These are phyloP conservation scores for Lentinus tigrinus DNA, from an alignment of 768 basidiomycete genomes.

Conservation along the genomic window DNA sequence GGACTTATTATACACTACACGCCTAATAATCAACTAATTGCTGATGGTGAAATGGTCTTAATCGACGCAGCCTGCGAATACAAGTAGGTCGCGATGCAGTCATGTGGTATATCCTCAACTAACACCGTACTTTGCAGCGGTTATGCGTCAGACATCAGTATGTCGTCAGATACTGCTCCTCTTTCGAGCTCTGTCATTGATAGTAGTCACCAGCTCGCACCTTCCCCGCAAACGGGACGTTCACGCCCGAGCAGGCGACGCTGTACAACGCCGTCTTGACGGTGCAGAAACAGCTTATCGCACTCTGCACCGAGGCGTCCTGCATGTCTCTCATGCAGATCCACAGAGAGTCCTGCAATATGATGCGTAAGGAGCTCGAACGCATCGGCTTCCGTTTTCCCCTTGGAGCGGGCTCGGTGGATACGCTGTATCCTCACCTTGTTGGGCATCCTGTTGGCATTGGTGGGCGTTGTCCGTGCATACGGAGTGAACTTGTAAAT, in stretches of 20 bases:
- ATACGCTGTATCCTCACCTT: conserved; percentile 87
- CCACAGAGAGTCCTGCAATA: conserved; percentile 67
- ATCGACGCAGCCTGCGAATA: conserved; percentile 94
- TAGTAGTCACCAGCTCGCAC: conserved; percentile 61
- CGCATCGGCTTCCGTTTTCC: conserved; percentile 72
- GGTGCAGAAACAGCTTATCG: conserved; percentile 67
- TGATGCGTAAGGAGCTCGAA: conserved; percentile 69
- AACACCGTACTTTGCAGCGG: conserved; percentile 47
- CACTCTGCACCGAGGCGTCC: conserved; percentile 55
- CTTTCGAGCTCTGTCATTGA: background rate
- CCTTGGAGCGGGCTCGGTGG: conserved; percentile 55
- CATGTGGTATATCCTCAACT: background rate
- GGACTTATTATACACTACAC: conserved; percentile 94
- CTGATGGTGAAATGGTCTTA: conserved; percentile 71
- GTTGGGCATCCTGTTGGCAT: conserved; percentile 92
- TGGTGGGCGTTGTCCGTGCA: conserved; percentile 41
- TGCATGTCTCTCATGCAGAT: conserved; percentile 69
- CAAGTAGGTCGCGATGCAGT: conserved; percentile 52
- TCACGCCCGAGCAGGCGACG: conserved; percentile 76
- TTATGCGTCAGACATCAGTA: conserved; percentile 94
- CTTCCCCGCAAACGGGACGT: conserved; percentile 81
- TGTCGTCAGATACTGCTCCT: background rate
- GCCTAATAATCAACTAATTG: conserved; percentile 78
- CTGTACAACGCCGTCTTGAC: conserved; percentile 80
- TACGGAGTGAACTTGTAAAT: no score